Percentiles rank a stretch among this genome's conserved stretches.
phyloP scores from a whole-genome alignment of 2,329 filamentous ascomycete species.

The Sclerotinia trifoliorum region DNA sequence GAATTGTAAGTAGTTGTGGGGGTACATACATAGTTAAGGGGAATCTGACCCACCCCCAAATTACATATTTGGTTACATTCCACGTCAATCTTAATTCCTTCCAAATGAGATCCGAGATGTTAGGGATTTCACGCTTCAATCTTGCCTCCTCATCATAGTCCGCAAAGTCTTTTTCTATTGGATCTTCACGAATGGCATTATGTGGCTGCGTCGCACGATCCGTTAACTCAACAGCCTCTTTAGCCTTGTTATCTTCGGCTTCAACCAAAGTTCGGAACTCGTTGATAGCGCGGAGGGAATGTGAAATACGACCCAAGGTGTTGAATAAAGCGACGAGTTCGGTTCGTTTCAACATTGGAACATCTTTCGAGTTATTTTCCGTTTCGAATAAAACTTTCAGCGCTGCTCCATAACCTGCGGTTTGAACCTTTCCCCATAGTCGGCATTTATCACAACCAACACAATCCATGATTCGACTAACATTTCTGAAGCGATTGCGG shows the following conservation, averaged over 20 bases:
- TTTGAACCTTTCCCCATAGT: constrained; percentile 96
- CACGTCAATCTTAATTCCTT: constrained; percentile 64
- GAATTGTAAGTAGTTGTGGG: not conserved
- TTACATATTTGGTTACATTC: constrained; percentile 62
- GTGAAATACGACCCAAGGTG: constrained; percentile 82
- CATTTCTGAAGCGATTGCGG: constrained; percentile 93
- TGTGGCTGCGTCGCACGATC: constrained; percentile 45
- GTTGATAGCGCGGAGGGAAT: constrained; percentile 72
- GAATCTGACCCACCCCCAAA: constrained; percentile 67
- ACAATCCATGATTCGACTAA: constrained; percentile 96
- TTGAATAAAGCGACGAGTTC: constrained; percentile 95
- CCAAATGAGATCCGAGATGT: constrained; percentile 57
- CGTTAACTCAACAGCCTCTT: constrained; percentile 29
- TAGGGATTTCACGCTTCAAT: constrained; percentile 38
- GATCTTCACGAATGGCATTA: constrained; percentile 41
- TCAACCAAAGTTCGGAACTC: constrained; percentile 63
- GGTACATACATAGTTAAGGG: constrained; percentile 66
- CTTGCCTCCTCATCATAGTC: constrained; percentile 40
- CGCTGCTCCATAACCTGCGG: constrained; percentile 89
- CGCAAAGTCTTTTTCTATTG: constrained; percentile 46
- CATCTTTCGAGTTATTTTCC: constrained; percentile 58
- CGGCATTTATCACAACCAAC: constrained; percentile 98
- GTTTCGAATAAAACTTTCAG: constrained; percentile 96
- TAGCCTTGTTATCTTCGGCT: constrained; percentile 38
- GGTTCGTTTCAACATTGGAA: constrained; percentile 76